Conservation (phyloP, 257 asterid species). For the Solanum tacnaense region DNA sequence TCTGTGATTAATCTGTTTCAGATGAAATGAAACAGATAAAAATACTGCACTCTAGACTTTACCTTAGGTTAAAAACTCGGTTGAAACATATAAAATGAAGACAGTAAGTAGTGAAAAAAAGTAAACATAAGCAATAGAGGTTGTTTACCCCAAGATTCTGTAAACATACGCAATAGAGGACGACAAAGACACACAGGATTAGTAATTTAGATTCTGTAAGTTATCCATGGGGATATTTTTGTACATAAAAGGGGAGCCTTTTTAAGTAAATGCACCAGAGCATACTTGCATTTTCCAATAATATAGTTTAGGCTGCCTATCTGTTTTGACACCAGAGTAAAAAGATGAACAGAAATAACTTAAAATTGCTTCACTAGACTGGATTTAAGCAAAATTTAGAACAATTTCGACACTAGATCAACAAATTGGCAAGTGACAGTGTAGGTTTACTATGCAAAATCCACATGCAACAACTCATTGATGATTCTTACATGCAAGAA, state of each 20-base stretch:
- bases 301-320: neutral
- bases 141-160: neutral
- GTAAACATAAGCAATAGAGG: neutral
- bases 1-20: neutral
- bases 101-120: neutral
- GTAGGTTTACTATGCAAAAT: neutral
- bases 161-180: neutral
- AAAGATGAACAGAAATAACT: neutral
- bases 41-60: neutral
- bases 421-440: neutral
- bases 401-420: neutral
- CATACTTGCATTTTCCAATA: neutral
- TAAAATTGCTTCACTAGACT: neutral
- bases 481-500: neutral
- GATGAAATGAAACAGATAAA: neutral
- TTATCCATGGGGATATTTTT: neutral
- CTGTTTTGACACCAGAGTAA: neutral
- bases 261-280: neutral
- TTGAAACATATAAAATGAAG: neutral
- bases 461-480: neutral
- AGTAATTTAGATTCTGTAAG: neutral
- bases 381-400: neutral
- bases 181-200: neutral
- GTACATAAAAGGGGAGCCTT: neutral
- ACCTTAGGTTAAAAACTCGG: neutral